Evolutionary conservation across 2,329 filamentous ascomycete genomes (phyloP), one percentile per base, ranked within the genome.

Genomic region (Hymenoscyphus albidus): DNA sequence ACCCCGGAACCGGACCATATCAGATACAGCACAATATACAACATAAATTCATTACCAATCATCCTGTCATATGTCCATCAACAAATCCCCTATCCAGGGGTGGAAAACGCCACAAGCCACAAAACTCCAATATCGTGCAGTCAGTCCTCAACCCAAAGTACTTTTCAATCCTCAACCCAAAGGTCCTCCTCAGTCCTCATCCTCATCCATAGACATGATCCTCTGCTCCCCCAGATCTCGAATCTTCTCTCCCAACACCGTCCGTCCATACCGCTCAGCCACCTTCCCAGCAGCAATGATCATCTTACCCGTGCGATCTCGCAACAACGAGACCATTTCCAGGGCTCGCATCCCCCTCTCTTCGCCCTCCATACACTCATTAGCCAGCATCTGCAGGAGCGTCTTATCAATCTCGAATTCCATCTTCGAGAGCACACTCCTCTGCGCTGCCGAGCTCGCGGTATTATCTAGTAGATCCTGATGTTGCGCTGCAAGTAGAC

Each of bases 261-360:
- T 83, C 66, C 91, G 82, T 10, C 91, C 91, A 79, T 96, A 99
- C 71, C 94, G 83, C 74, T 90, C 86, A 9, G 95, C 95, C 59
- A 99, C 86, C 82, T 96, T 97, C 64, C 88, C 86, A 1, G 95
- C 95, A 4, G 94, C 91, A 76, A 97, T 93, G 64, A 97, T 78
- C 91, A 97, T 97, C 76, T 90, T 89, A 18, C 94, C 94, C 66
- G 86, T 90, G 57, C 87, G 83, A 78, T 98, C 93, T 56, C 85
- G 85, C 88, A 99, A 91, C 73, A 99, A 81, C 67, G 85, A 83
- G 38, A 96, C 95, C 72, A 98, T 85, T 78, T 99, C 96, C 42
- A 99, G 80, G 0, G 94, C 94, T 70, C 94, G 92, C 92, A 97
- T 97, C 5, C 93, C 94, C 38, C 90, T 84, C 68, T 98, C 93